These are phyloP conservation scores for Pestalotiopsis sp. DNA, from an alignment of 2,329 filamentous ascomycete genomes.

Conservation along the genomic window DNA sequence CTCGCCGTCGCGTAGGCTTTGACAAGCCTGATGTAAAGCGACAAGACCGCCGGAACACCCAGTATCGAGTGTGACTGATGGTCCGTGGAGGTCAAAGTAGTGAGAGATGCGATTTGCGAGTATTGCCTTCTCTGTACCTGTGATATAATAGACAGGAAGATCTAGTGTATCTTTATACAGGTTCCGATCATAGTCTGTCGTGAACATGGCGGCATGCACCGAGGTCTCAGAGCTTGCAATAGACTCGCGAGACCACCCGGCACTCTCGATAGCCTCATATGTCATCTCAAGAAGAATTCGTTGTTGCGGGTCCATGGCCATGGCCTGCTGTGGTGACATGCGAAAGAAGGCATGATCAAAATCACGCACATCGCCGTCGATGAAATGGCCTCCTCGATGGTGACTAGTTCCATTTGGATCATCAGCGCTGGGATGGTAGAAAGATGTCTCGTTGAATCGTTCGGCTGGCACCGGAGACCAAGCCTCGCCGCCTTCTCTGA, in stretches of 20 bases:
- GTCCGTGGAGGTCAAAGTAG: slow-evolving; percentile 13
- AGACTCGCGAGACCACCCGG: slow-evolving; percentile 11
- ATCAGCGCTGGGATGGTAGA: background rate
- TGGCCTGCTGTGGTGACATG: slow-evolving; percentile 35
- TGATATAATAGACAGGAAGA: slow-evolving; percentile 1
- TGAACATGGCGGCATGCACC: slow-evolving; percentile 28
- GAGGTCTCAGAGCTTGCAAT: slow-evolving; percentile 15
- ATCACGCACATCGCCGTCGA: background rate
- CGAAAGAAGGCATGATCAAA: slow-evolving; percentile 35
- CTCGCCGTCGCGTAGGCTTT: slow-evolving; percentile 1
- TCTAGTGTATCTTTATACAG: background rate
- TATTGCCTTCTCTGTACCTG: background rate
- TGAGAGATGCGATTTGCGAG: slow-evolving; percentile 11
- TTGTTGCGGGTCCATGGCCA: slow-evolving; percentile 42
- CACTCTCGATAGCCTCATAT: slow-evolving; percentile 39
- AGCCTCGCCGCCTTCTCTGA: slow-evolving; percentile 55
- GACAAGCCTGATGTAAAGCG: slow-evolving; percentile 6
- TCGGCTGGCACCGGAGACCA: background rate
- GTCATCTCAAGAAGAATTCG: slow-evolving; percentile 38
- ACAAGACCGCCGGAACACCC: slow-evolving; percentile 11
- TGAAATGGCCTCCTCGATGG: background rate
- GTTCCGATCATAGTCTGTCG: slow-evolving; percentile 19
- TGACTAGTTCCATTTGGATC: background rate
- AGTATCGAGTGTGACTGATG: slow-evolving; percentile 12
- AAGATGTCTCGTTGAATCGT: background rate